phyloP scores from a whole-genome alignment of 2,329 filamentous ascomycete genomes.

The Ilyonectria robusta region DNA sequence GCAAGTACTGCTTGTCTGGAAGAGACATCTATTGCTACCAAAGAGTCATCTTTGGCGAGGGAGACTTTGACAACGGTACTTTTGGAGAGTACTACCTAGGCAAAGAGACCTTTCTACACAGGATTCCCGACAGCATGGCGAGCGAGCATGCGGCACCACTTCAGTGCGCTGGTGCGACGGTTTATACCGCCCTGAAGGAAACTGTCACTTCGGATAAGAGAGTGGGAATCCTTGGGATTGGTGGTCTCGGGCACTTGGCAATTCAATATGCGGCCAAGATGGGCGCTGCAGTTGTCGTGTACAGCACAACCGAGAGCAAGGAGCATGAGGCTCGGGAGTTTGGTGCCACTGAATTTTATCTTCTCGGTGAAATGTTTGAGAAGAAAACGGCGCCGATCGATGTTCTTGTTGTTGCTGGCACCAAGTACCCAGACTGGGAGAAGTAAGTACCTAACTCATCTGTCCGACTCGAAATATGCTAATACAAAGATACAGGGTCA shows the following conservation, averaged over 20 bases:
- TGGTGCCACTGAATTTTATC: slow-evolving; percentile 51
- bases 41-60: slow-evolving; percentile 29
- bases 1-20: slow-evolving; percentile 59
- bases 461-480: background rate
- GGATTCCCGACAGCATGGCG: slow-evolving; percentile 19
- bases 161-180: slow-evolving; percentile 26
- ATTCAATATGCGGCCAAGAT: slow-evolving; percentile 67
- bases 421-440: slow-evolving; percentile 49
- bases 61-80: slow-evolving; percentile 28
- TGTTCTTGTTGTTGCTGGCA: slow-evolving; percentile 61
- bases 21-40: slow-evolving; percentile 30
- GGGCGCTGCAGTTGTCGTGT: slow-evolving; percentile 75
- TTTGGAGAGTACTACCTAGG: slow-evolving; percentile 26
- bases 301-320: slow-evolving; percentile 74
- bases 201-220: slow-evolving; percentile 1
- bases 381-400: slow-evolving; percentile 64
- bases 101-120: slow-evolving; percentile 25
- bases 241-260: slow-evolving; percentile 24
- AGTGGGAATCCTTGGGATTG: slow-evolving; percentile 23
- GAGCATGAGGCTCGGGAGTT: slow-evolving; percentile 55
- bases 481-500: slow-evolving; percentile 6
- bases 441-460: slow-evolving; percentile 63
- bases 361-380: slow-evolving; percentile 54
- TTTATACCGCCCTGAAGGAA: slow-evolving; percentile 23
- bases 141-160: slow-evolving; percentile 30